Evolutionary conservation across 169 alveolate species (phyloP).

Genomic region (Fabrea salina): DNA sequence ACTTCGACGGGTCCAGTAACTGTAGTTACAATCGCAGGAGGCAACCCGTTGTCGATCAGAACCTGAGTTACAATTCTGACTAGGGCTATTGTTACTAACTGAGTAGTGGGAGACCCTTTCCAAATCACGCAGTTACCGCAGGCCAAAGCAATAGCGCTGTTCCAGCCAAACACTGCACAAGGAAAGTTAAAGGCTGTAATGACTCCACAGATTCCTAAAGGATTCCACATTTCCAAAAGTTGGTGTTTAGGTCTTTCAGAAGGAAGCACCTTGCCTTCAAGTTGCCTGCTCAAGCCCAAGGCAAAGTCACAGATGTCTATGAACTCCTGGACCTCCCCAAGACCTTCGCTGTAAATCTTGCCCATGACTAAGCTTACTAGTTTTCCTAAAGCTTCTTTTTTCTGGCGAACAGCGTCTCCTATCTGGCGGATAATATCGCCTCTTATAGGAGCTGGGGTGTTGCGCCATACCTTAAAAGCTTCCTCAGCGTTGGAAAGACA

Average conservation of each 20-base stretch:
- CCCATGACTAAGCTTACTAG: constrained; percentile 78
- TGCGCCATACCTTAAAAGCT: constrained; percentile 65
- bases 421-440: constrained; percentile 82
- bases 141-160: constrained; percentile 65
- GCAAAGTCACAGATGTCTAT: constrained; percentile 82
- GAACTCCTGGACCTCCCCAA: constrained; percentile 79
- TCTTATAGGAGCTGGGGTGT: constrained; percentile 73
- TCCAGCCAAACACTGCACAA: constrained; percentile 81
- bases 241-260: constrained; percentile 81
- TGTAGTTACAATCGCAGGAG: constrained; percentile 45
- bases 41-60: constrained; percentile 54
- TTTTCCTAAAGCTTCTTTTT: constrained; percentile 67
- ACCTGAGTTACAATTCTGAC: constrained; percentile 63
- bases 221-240: constrained; percentile 82
- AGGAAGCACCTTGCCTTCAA: constrained; percentile 76
- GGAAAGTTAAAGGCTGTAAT: constrained; percentile 86
- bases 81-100: constrained; percentile 63
- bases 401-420: constrained; percentile 68
- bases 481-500: constrained; percentile 54
- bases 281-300: constrained; percentile 68
- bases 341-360: constrained; percentile 75
- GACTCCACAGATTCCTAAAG: constrained; percentile 73
- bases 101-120: constrained; percentile 75
- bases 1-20: constrained; percentile 61
- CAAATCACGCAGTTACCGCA: constrained; percentile 77